Percentiles rank a stretch among this genome's conserved stretches.
These are phyloP conservation scores for Russula brevipes DNA, from an alignment of 768 basidiomycete species.

Conservation along the genomic window DNA sequence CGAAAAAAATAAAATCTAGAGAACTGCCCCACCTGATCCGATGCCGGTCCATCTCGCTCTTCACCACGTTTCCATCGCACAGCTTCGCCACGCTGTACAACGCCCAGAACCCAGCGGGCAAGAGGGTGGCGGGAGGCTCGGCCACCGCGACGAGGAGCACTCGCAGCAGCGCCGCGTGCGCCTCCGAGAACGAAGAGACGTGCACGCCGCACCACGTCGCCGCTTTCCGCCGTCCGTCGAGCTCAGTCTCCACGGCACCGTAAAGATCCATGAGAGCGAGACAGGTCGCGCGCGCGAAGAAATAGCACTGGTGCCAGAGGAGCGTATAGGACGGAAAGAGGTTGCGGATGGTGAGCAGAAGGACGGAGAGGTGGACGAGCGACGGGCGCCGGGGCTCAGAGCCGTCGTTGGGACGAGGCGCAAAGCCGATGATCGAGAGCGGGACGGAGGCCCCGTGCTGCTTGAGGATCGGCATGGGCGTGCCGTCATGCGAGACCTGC, in stretches of 20 bases:
- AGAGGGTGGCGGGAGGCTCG: constrained; percentile 17
- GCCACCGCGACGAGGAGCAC: constrained; percentile 21
- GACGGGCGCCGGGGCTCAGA: constrained; percentile 5
- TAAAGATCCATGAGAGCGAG: constrained; percentile 18
- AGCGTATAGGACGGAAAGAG: constrained; percentile 24
- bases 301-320: constrained; percentile 24
- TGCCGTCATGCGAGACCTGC: constrained; percentile 23
- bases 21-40: constrained; percentile 17
- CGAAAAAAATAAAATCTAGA: neutral
- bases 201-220: constrained; percentile 24
- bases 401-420: neutral
- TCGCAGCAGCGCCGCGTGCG: constrained; percentile 19
- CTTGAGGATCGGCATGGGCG: constrained; percentile 13
- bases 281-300: constrained; percentile 22
- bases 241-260: constrained; percentile 8
- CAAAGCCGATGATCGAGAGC: constrained; percentile 9
- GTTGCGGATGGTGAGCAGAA: constrained; percentile 19
- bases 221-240: constrained; percentile 7
- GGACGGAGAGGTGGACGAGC: constrained; percentile 21
- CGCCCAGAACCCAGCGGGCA: constrained; percentile 24
- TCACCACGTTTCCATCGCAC: constrained; percentile 21
- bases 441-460: constrained; percentile 11
- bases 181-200: constrained; percentile 21
- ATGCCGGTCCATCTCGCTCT: constrained; percentile 10
- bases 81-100: constrained; percentile 16